A percentile compares a stretch with the other conserved stretches of the same genome.
These are phyloP conservation scores for Gillenia trifoliata DNA, from an alignment of 306 rosid species.

Conservation along the genomic window DNA sequence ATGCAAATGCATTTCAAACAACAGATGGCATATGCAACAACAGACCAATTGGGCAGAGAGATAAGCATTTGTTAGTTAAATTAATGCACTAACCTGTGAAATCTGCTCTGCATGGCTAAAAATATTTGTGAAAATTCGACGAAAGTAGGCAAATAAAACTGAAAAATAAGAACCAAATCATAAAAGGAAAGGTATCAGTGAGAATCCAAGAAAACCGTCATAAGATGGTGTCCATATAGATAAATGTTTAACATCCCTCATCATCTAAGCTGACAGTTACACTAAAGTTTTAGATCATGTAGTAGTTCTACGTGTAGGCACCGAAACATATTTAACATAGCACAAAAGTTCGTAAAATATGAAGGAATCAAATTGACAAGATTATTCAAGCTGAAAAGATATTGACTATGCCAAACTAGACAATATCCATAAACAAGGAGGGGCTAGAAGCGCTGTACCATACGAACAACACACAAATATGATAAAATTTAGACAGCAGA, in stretches of 20 bases:
- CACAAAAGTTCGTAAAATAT: background rate
- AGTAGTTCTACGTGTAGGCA: background rate
- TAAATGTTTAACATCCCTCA: background rate
- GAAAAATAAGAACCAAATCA: conserved; percentile 24
- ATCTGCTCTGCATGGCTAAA: conserved; percentile 94
- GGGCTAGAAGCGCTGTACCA: too few species aligned
- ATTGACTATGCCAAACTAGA: too few species aligned
- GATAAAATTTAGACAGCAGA: too few species aligned
- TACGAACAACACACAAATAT: too few species aligned
- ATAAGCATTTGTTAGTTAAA: background rate
- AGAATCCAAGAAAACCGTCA: background rate
- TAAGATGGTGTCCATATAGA: background rate
- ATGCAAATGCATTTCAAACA: background rate
- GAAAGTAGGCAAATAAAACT: conserved; percentile 83
- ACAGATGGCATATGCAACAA: too few species aligned
- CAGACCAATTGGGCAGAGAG: background rate
- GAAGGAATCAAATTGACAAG: background rate
- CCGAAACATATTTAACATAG: background rate
- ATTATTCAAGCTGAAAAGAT: background rate
- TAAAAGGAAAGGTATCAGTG: background rate
- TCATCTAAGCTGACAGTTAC: background rate
- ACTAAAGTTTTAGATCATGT: background rate
- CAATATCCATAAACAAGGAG: too few species aligned
- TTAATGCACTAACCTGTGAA: conserved; percentile 64
- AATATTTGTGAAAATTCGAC: conserved; percentile 90